Evolutionary conservation across 2,329 filamentous ascomycete genomes (phyloP), one percentile per base, ranked within the genome.

Genomic region (Davidsoniella neocaledoniae): DNA sequence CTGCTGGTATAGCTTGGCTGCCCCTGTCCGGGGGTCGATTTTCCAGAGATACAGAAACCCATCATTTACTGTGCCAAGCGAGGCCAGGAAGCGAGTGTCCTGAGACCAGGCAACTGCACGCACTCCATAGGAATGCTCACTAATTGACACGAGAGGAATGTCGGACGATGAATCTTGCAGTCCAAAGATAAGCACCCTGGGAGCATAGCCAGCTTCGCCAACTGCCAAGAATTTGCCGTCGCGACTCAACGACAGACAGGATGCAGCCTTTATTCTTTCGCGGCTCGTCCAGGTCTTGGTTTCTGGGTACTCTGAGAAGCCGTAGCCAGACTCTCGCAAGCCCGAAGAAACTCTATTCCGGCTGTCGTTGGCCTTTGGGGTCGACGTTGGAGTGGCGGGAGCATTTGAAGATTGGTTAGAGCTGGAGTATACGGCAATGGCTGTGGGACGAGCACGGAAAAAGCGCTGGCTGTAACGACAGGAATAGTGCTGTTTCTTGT

Each of bases 161-260:
- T 96, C 88, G 2, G 81, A 82, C 1, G 85, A 83, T 36, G 74
- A 74, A 59, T 94, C 87, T 57, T 83, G 76, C 4, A 91, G 79
- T 29, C 79, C 86, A 65, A 94, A 98, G 49, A 98, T 81, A 51
- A 96, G 71, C 19, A 98, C 86, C 48, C 91, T 76, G 5, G 91
- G 91, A 48, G 82, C 84, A 64, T 96, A 95, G 19, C 91, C 91
- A 3, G 88, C 94, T 74, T 98, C 91, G 58, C 91, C 91, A 2
- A 96, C 83, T 7, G 90, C 91, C 48, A 98, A 70, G 61, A 83
- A 93, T 57, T 77, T 83, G 29, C 85, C 88, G 64, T 95, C 87
- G 1, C 80, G 78, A 60, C 87, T 95, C 56, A 98, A 73, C 19
- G 86, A 82, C 23, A 98, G 75, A 59, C 88, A 94, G 4, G 88